Conservation (phyloP, 768 basidiomycete species). For the Amanita inopinata region DNA sequence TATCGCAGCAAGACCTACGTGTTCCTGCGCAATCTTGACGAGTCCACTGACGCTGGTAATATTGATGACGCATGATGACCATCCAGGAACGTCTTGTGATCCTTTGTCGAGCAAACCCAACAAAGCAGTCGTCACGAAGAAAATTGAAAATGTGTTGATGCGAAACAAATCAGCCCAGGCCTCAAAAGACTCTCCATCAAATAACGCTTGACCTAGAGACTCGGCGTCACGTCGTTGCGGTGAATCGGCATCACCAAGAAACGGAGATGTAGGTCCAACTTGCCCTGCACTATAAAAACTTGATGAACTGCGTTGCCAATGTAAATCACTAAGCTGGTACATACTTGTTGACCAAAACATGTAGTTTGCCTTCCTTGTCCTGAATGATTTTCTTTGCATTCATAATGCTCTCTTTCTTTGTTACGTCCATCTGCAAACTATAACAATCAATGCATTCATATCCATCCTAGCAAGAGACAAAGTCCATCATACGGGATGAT, state of each 20-base stretch:
- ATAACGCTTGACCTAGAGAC: constrained; percentile 58
- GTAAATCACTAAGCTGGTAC: constrained; percentile 12
- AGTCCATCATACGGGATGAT: constrained; percentile 43
- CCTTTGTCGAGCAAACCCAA: constrained; percentile 68
- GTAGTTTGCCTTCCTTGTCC: constrained; percentile 56
- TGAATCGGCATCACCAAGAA: constrained; percentile 45
- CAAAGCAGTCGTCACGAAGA: constrained; percentile 70
- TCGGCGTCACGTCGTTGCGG: constrained; percentile 56
- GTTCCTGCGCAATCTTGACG: constrained; percentile 62
- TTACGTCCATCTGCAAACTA: constrained; percentile 58
- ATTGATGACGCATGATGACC: constrained; percentile 63
- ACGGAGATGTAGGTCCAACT: constrained; percentile 49
- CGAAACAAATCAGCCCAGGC: constrained; percentile 53
- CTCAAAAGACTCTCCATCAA: constrained; percentile 55
- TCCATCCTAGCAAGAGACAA: constrained; percentile 5
- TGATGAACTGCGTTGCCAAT: neutral
- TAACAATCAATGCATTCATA: constrained; percentile 21
- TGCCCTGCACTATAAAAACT: constrained; percentile 54
- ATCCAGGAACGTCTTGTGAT: constrained; percentile 45
- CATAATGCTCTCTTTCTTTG: constrained; percentile 56
- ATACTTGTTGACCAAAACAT: constrained; percentile 79
- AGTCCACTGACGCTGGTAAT: constrained; percentile 71
- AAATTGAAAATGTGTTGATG: constrained; percentile 69
- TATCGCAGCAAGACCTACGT: constrained; percentile 36
- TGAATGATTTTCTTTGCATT: constrained; percentile 43